Evolutionary conservation across 441 rosid genomes (phyloP), one percentile per base, ranked within the genome.

Genomic region (Corymbia calophylla): DNA sequence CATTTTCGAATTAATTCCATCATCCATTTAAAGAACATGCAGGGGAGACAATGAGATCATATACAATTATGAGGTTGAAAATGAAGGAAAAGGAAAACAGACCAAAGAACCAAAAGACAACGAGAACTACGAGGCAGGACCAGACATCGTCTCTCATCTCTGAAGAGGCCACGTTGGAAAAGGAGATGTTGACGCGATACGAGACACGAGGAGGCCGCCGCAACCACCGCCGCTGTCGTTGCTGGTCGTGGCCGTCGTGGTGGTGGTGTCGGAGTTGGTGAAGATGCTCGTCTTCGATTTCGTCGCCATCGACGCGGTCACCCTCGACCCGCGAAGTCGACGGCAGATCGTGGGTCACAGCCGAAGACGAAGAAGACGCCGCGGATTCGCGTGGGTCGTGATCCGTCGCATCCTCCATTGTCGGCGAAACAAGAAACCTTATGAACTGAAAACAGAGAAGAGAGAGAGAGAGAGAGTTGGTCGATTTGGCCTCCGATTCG

Each of bases 61-160:
- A 23, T 39, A 73, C 84, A 21, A 39, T 21, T 39, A 39, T 32
- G 66, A 27, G 29, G 27, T n/a, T 44, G 77, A 14, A 64, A 8
- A 11, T 58, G 51, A 48, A 68, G 54, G 39, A 47, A n/a, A 53
- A 32, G 70, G 81, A 68, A 86, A 60, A 88, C 92, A 4, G 54
- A 95, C 97, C 97, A 64, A 94, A 93, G 87, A 93, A 88, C 93
- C 96, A 94, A 68, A 94, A 94, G 48, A 93, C 89, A 82, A 91
- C 55, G 25, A 93, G 92, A 32, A 92, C 87, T 53, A 80, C 27
- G 86, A 92, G 58, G 92, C 93, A 92, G 58, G 92, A 93, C 94
- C 96, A 93, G 39, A 91, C 87, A 58, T 94, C 96, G 86, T 93
- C 94, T 66, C 90, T 84, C 7, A 91, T 91, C 80, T 81, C 87